These are phyloP conservation scores for Ophiocordyceps sinensis DNA, from an alignment of 2,329 filamentous ascomycete genomes.

Conservation along the genomic window DNA sequence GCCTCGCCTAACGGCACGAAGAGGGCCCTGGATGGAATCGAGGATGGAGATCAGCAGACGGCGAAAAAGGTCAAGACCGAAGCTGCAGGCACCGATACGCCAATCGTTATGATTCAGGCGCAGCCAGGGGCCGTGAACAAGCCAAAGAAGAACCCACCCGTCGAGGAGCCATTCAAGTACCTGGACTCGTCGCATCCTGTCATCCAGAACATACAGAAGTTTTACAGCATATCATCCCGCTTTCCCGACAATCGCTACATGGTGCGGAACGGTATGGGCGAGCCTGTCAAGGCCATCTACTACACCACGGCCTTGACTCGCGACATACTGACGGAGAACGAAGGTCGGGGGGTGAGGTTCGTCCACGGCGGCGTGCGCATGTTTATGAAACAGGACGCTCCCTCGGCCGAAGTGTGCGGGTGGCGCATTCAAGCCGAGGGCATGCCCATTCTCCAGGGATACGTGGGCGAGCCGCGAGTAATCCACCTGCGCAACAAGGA, in stretches of 20 bases:
- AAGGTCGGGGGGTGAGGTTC: slow-evolving; percentile 84
- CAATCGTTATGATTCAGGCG: no score
- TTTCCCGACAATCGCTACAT: slow-evolving; percentile 90
- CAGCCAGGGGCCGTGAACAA: slow-evolving; percentile 13
- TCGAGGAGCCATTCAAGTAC: slow-evolving; percentile 93
- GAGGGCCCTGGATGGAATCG: slow-evolving; percentile 17
- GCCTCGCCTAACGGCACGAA: slow-evolving; percentile 16
- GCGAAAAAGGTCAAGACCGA: slow-evolving; percentile 36
- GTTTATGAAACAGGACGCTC: slow-evolving; percentile 96
- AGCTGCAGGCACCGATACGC: slow-evolving; percentile 3
- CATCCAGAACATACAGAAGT: slow-evolving; percentile 61
- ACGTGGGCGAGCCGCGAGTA: slow-evolving; percentile 66
- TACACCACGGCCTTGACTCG: slow-evolving; percentile 79
- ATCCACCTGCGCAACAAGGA: slow-evolving; percentile 62
- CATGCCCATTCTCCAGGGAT: slow-evolving; percentile 78
- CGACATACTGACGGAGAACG: slow-evolving; percentile 74
- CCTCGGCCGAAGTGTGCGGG: slow-evolving; percentile 70
- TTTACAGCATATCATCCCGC: slow-evolving; percentile 70
- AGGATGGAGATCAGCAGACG: slow-evolving; percentile 22
- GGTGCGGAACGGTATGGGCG: slow-evolving; percentile 82
- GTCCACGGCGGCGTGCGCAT: slow-evolving; percentile 96
- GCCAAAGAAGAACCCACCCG: slow-evolving; percentile 33
- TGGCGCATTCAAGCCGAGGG: slow-evolving; percentile 97
- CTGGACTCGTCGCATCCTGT: slow-evolving; percentile 60
- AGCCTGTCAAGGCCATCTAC: slow-evolving; percentile 89